Evolutionary conservation across 306 rosid species (phyloP), one percentile per base, ranked within the genome.

Genomic region (Dicorynia guianensis): DNA sequence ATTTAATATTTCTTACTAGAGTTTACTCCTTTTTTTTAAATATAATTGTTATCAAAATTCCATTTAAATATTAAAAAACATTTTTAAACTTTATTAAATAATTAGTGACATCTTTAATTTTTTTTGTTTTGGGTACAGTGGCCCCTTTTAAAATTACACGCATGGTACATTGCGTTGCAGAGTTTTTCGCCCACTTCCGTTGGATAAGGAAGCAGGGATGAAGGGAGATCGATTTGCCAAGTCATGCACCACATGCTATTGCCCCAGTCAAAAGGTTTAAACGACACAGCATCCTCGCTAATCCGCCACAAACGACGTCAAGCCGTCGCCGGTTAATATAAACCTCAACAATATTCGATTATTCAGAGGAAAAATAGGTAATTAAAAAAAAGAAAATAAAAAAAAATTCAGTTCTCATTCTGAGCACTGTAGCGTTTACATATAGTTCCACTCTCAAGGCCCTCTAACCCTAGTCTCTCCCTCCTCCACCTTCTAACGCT

Each of bases 391-490:
- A 2, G 6, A 33, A 34, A 48, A 10, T n/a, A n/a, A 7, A 6
- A 36, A 69, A 57, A 43, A 5, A 3, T 0, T 14, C 70, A 39
- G 69, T 77, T 69, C 85, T 72, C 50, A 76, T 49, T 70, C 70
- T 75, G 73, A 77, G 70, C 75, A 42, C 8, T 38, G 30, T 25
- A 25, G 11, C 61, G 69, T 55, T 61, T 74, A 57, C 83, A 77
- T 77, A 72, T 18, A 87, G 75, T 67, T 72, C 25, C 46, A 66
- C 79, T 55, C 47, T 8, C 70, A 8, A 52, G 43, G 57, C 67
- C 19, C 60, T 14, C 90, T 80, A 91, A 89, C 93, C 97, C 96
- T 87, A 87, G 79, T 79, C 52, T 76, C 58, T 78, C 76, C 1
- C 36, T 56, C 79, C 40, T 74, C 58, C 49, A 7, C 83, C 25